Conservation (phyloP, 768 basidiomycete species). For the Cystobasidium tubakii region DNA sequence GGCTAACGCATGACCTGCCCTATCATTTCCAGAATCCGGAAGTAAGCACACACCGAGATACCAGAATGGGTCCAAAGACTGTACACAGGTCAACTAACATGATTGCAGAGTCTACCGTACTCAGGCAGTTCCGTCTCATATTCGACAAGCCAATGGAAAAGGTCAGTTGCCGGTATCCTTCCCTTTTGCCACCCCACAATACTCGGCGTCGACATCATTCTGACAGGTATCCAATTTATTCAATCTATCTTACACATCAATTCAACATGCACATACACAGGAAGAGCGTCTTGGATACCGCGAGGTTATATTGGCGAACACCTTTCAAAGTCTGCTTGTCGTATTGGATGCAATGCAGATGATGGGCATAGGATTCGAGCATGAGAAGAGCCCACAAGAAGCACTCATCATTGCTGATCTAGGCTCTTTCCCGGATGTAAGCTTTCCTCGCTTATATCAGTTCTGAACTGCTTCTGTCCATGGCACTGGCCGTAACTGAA, state of each 20-base stretch:
- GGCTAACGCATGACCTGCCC: neutral
- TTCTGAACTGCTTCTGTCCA: no score
- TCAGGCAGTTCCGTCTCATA: conserved; percentile 51
- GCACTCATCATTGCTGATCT: conserved; percentile 56
- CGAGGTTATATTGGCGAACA: conserved; percentile 91
- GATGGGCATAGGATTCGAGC: conserved; percentile 66
- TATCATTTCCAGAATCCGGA: conserved; percentile 4
- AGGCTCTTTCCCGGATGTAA: conserved; percentile 29
- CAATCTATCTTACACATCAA: no score
- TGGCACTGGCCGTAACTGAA: no score
- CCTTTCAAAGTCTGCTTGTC: conserved; percentile 51
- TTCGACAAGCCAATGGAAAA: conserved; percentile 49
- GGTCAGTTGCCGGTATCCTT: no score
- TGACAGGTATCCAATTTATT: neutral
- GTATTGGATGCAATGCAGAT: conserved; percentile 86
- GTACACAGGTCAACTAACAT: neutral
- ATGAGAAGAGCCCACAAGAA: conserved; percentile 57
- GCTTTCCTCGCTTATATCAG: neutral
- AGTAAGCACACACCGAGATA: conserved; percentile 5
- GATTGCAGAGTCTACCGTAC: conserved; percentile 66
- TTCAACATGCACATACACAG: conserved; percentile 60
- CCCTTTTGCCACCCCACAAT: no score
- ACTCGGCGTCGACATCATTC: no score
- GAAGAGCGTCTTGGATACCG: conserved; percentile 87
- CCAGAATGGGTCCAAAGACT: neutral